These are phyloP conservation scores for Physcomitrium patens DNA, from an alignment of 225 moss, liverwort and hornwort species.

Conservation along the genomic window DNA sequence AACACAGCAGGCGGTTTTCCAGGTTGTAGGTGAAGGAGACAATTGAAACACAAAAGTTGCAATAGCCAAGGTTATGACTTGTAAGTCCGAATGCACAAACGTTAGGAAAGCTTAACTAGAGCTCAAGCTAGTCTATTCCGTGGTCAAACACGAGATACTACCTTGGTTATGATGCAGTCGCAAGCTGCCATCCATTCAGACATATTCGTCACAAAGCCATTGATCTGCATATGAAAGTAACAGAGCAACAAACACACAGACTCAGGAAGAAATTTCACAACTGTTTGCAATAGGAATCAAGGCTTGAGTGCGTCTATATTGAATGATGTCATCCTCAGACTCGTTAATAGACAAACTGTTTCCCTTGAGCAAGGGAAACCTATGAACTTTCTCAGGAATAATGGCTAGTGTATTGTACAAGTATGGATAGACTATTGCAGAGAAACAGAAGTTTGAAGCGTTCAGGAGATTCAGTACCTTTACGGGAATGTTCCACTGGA, in stretches of 20 bases:
- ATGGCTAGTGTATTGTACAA: too few species aligned
- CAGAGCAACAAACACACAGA: background rate
- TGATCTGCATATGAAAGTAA: constrained; percentile 57
- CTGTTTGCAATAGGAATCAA: too few species aligned
- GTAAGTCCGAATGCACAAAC: too few species aligned
- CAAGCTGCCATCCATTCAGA: constrained; percentile 97
- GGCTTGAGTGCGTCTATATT: too few species aligned
- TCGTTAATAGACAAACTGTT: too few species aligned
- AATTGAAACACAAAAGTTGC: too few species aligned
- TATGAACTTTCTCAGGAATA: too few species aligned
- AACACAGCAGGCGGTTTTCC: background rate
- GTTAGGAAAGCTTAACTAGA: background rate
- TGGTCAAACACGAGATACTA: constrained; percentile 18
- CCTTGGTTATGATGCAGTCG: constrained; percentile 95
- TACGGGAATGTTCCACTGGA: constrained; percentile 79
- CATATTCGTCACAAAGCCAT: constrained; percentile 97
- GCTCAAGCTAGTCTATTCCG: background rate
- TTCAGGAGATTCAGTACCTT: constrained; percentile 53
- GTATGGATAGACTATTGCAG: too few species aligned
- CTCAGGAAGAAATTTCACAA: background rate
- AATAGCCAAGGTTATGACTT: background rate
- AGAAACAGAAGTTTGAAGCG: background rate
- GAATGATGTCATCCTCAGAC: too few species aligned
- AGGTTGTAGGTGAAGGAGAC: too few species aligned
- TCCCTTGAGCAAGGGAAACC: too few species aligned